A percentile compares a stretch with the other conserved stretches of the same genome.
Evolutionary conservation across 2,329 filamentous ascomycete genomes (phyloP).

Genomic region (Alternaria postmessia): DNA sequence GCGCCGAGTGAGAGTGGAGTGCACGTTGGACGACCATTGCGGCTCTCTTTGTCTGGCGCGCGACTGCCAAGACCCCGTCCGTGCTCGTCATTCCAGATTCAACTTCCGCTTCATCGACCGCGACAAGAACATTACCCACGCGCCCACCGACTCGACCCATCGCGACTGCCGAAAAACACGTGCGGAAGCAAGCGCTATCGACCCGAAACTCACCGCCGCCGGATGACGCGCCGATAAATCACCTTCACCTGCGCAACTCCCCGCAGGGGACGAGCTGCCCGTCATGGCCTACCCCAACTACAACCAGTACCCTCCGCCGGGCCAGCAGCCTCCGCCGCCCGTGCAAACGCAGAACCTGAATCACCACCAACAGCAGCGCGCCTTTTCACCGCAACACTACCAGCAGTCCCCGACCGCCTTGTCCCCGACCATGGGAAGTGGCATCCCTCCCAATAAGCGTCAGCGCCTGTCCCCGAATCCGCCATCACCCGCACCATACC

Average conservation of each 20-base stretch:
- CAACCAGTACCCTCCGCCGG: conserved; percentile 39
- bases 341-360: conserved; percentile 54
- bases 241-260: conserved; percentile 31
- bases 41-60: conserved; percentile 36
- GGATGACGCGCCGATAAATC: conserved; percentile 38
- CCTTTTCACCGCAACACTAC: conserved; percentile 48
- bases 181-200: conserved; percentile 14
- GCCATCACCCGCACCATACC: conserved; percentile 64
- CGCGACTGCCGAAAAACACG: conserved; percentile 19
- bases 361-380: conserved; percentile 54
- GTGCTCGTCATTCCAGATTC: conserved; percentile 29
- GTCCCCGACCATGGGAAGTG: conserved; percentile 54
- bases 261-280: conserved; percentile 38
- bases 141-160: conserved; percentile 19
- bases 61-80: conserved; percentile 39
- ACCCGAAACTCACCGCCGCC: conserved; percentile 12
- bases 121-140: conserved; percentile 27
- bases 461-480: conserved; percentile 72
- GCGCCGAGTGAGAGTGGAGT: conserved; percentile 4
- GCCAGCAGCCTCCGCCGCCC: conserved; percentile 41
- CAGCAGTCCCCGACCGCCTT: conserved; percentile 61
- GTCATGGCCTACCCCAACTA: conserved; percentile 45
- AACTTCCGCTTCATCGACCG: conserved; percentile 23
- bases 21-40: conserved; percentile 3
- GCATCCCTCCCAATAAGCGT: conserved; percentile 74